Conservation (phyloP, 2,329 filamentous ascomycete species). For the Neofusicoccum ribis region DNA sequence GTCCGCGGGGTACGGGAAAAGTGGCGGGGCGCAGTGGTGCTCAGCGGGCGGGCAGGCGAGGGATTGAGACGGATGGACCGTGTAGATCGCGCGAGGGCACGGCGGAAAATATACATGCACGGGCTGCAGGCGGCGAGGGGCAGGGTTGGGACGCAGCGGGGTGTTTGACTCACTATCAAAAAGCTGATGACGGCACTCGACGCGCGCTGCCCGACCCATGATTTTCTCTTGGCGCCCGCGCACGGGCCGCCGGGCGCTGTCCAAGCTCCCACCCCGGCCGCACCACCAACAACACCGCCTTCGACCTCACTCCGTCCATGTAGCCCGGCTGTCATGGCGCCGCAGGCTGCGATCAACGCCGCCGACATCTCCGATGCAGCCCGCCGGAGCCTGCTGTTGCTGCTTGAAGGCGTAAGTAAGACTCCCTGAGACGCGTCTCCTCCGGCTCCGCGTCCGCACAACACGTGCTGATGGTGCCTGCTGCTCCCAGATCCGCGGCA, state of each 20-base stretch:
- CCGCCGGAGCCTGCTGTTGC: conserved; percentile 82
- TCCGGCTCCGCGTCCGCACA: background rate
- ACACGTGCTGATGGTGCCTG: background rate
- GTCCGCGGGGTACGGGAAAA: background rate
- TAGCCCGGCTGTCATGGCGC: conserved; percentile 58
- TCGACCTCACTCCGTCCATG: conserved; percentile 5
- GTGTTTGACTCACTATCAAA: conserved; percentile 11
- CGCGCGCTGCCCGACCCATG: conserved; percentile 7
- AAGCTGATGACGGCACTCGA: background rate
- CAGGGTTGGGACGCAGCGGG: background rate
- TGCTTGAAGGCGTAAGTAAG: conserved; percentile 90
- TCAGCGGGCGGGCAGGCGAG: background rate
- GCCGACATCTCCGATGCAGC: conserved; percentile 78
- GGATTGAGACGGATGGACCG: conserved; percentile 1
- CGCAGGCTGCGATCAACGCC: conserved; percentile 69
- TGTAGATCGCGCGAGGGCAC: conserved; percentile 15
- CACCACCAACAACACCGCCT: background rate
- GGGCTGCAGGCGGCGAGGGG: background rate
- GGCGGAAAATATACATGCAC: conserved; percentile 20
- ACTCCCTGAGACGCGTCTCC: conserved; percentile 24
- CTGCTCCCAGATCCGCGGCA: conserved; percentile 79
- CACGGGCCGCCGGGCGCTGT: background rate
- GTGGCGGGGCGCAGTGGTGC: background rate
- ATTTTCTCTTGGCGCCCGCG: background rate
- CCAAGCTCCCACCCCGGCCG: background rate